Evolutionary conservation across 331 rosid genomes (phyloP), one percentile per base, ranked within the genome.

Genomic region (Stylosanthes scabra): DNA sequence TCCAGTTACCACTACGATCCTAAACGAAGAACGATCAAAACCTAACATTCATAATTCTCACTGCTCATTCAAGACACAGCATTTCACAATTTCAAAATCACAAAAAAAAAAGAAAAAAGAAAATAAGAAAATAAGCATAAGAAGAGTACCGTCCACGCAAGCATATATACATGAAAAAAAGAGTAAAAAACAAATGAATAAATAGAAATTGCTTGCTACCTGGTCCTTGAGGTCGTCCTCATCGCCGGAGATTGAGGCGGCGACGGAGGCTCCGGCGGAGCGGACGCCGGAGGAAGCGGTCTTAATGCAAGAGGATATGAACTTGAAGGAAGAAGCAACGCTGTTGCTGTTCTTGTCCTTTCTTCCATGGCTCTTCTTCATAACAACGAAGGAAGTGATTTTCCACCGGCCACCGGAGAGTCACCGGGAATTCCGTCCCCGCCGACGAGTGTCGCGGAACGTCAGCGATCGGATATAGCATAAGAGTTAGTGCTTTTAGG

Each of bases 251-350:
- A 93, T 89, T 42, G 96, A 89, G 44, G 97, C 86, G 34, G 97
- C 91, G 37, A 31, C 37, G 42, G 96, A 89, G 44, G 97, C 86
- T 28, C 96, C 91, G 79, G 88, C 91, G 81, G 98, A 81, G 72
- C 93, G 89, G 42, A 89, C 95, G 44, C 97, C 97, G 49, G 97
- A 86, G 56, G 98, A 91, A 60, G 98, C 98, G 16, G 93, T 91
- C 77, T 87, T 94, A 71, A 94, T 82, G 78, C 96, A 94, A 58
- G 96, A 91, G 6, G 98, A 94, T 3, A 94, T 89, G 74, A 94
- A 94, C 84, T 86, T 94, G 80, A 94, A 68, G 66, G 98, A 94
- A 86, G 82, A 86, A 10, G 98, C 96, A 56, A 94, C 74, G 41
- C 37, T 31, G 3, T 49, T 45, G 50, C 12, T 45, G 45, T 41